These are phyloP conservation scores for Malus sylvestris DNA, from an alignment of 306 rosid species.

Conservation along the genomic window DNA sequence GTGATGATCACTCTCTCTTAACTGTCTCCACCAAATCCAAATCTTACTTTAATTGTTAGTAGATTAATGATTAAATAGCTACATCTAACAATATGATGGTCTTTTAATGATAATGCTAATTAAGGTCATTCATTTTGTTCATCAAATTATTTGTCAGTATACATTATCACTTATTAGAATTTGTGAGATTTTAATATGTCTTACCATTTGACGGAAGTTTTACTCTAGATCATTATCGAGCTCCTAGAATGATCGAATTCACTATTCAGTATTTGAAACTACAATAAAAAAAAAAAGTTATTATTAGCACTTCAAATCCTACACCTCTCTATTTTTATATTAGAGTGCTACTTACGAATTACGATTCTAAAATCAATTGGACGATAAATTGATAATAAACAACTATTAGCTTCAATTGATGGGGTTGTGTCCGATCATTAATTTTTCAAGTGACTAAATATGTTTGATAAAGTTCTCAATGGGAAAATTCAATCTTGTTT, in stretches of 20 bases:
- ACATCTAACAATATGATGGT: not conserved
- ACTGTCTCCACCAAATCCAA: not conserved
- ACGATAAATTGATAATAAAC: no score
- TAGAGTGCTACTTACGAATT: no score
- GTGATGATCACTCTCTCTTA: not conserved
- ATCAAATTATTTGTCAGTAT: not conserved
- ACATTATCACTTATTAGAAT: not conserved
- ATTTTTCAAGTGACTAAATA: not conserved
- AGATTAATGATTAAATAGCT: not conserved
- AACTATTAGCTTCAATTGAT: not conserved
- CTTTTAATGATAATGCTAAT: not conserved
- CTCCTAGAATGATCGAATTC: no score
- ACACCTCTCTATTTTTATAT: no score
- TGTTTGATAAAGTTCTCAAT: not conserved
- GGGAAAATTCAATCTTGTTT: not conserved
- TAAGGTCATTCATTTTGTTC: not conserved
- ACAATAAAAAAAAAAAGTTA: fast-evolving
- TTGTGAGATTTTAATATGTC: not conserved
- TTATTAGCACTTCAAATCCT: no score
- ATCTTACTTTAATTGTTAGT: not conserved
- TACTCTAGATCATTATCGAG: no score
- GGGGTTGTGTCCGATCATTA: not conserved
- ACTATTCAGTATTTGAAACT: no score
- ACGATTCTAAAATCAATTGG: no score
- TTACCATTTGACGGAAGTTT: no score